Evolutionary conservation across 2,329 filamentous ascomycete species (phyloP).

Genomic region (Berkeleyomyces basicola): DNA sequence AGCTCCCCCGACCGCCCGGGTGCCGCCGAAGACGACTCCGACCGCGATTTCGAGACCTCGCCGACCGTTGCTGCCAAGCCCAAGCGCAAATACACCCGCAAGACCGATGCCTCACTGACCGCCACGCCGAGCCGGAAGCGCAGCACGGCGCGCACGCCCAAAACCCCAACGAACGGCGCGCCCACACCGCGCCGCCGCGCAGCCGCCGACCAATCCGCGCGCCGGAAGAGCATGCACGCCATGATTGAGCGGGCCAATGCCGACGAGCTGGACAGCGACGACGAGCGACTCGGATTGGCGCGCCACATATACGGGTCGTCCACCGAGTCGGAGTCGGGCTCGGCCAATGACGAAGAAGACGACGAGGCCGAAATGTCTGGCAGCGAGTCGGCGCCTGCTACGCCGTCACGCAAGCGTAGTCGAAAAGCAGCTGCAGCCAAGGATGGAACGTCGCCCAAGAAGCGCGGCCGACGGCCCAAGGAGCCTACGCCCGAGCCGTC

Average conservation of each 20-base stretch:
- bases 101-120: conserved; percentile 12
- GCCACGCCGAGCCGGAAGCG: conserved; percentile 22
- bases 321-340: conserved; percentile 19
- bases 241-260: conserved; percentile 56
- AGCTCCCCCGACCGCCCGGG: conserved; percentile 4
- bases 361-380: conserved; percentile 17
- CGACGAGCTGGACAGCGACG: conserved; percentile 51
- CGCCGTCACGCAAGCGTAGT: conserved; percentile 27
- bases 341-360: conserved; percentile 29
- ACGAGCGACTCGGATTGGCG: conserved; percentile 51
- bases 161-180: conserved; percentile 18
- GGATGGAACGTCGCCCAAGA: conserved; percentile 16
- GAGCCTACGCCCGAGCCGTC: conserved; percentile 65
- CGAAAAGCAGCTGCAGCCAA: conserved; percentile 15
- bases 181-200: conserved; percentile 47
- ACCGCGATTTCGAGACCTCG: conserved; percentile 5
- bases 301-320: conserved; percentile 45
- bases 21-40: conserved; percentile 6
- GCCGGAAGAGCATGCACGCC: conserved; percentile 64
- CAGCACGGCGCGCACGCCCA: conserved; percentile 21
- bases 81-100: conserved; percentile 5
- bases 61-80: background rate
- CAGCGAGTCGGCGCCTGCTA: conserved; percentile 29
- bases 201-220: conserved; percentile 70
- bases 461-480: conserved; percentile 24